Evolutionary conservation across 2,329 filamentous ascomycete genomes (phyloP).

Genomic region (Pseudogymnoascus sp.): DNA sequence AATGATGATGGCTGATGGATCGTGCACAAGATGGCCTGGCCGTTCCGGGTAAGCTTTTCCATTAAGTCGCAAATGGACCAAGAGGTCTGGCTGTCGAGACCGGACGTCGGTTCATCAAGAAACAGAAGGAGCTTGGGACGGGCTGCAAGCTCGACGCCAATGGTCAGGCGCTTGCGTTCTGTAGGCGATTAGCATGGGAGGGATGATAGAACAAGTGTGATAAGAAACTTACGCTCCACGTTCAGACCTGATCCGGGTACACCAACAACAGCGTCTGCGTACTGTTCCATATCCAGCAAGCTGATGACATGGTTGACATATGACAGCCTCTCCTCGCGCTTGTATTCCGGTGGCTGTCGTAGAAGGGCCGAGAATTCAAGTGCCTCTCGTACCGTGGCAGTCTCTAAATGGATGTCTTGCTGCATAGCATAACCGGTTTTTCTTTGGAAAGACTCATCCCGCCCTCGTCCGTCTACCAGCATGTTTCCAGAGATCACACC

Average conservation of each 20-base stretch:
- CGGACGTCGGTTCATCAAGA: conserved; percentile 53
- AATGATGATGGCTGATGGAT: conserved; percentile 48
- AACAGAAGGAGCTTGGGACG: conserved; percentile 53
- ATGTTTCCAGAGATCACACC: conserved; percentile 83
- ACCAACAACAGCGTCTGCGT: conserved; percentile 58
- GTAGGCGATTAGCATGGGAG: background rate
- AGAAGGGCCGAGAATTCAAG: conserved; percentile 83
- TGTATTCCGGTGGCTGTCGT: conserved; percentile 67
- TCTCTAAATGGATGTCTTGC: conserved; percentile 79
- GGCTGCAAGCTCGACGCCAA: conserved; percentile 50
- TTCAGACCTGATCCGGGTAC: conserved; percentile 53
- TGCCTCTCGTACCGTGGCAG: conserved; percentile 79
- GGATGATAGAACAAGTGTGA: background rate
- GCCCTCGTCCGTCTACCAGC: conserved; percentile 55
- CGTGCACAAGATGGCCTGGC: conserved; percentile 47
- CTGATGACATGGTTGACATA: conserved; percentile 67
- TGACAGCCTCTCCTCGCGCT: conserved; percentile 69
- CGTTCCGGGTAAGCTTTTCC: conserved; percentile 48
- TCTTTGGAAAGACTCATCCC: conserved; percentile 77
- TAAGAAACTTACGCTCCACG: conserved; percentile 38
- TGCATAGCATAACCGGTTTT: conserved; percentile 73
- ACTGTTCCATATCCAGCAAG: conserved; percentile 60
- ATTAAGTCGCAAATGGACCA: conserved; percentile 57
- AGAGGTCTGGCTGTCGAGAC: conserved; percentile 55
- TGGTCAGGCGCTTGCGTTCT: conserved; percentile 52